Percentiles rank a stretch among this genome's conserved stretches.
phyloP scores from a whole-genome alignment of 345 rosid species.

The Syzygium aqueum region DNA sequence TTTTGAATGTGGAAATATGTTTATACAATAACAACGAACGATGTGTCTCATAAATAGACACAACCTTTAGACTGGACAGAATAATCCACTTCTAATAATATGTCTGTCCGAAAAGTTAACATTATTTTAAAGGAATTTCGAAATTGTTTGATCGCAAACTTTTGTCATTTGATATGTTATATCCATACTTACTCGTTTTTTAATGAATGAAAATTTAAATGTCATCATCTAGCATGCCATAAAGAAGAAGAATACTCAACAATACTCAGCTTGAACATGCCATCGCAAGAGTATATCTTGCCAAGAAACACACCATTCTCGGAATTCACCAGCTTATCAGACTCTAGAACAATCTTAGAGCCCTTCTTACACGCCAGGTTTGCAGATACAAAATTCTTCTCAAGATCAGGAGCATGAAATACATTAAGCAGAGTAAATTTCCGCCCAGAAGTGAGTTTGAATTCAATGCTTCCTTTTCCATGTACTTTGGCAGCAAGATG shows the following conservation, averaged over 20 bases:
- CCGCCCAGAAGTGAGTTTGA: not conserved
- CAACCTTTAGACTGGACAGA: no score
- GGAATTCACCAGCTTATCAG: not conserved
- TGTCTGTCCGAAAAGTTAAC: no score
- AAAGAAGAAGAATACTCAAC: not conserved
- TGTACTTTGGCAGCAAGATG: not conserved
- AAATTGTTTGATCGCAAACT: not conserved
- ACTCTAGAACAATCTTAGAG: not conserved
- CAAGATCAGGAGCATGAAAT: not conserved
- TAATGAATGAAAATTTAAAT: not conserved
- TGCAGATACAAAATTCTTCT: not conserved
- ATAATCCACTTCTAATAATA: no score
- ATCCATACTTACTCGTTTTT: no score
- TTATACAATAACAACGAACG: no score
- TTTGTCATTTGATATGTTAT: not conserved
- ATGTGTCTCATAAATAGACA: no score
- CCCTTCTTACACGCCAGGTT: not conserved
- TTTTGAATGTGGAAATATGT: no score
- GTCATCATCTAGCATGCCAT: not conserved
- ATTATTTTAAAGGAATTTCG: not conserved
- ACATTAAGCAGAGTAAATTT: not conserved
- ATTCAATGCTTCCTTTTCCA: not conserved
- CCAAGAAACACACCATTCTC: slow-evolving; percentile 1
- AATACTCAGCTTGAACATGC: not conserved
- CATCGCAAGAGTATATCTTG: not conserved